Percentiles rank a stretch among this genome's conserved stretches.
phyloP scores from a whole-genome alignment of 306 rosid species.

The Phaseolus lunatus region DNA sequence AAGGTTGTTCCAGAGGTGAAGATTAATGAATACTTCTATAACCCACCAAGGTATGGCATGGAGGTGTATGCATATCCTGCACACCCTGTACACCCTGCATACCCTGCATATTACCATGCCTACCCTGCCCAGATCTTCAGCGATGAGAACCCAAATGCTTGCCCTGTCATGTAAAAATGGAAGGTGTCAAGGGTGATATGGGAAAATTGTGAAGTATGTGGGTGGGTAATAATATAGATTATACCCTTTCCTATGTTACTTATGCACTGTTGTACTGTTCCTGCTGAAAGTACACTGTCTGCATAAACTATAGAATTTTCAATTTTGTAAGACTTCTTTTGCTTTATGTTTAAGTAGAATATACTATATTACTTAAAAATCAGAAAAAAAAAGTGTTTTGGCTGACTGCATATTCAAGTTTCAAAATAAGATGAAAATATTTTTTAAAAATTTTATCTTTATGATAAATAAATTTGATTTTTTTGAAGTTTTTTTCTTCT shows the following conservation, averaged over 20 bases:
- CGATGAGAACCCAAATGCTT: slow-evolving; percentile 89
- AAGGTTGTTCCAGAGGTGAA: slow-evolving; percentile 58
- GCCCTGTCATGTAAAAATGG: slow-evolving; percentile 55
- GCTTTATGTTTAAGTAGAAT: slow-evolving; percentile 17
- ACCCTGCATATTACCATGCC: neutral
- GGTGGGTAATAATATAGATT: neutral
- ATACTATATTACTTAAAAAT: neutral
- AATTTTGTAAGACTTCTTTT: slow-evolving; percentile 49
- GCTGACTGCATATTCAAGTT: no score
- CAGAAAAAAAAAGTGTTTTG: neutral
- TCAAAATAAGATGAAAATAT: no score
- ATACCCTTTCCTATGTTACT: slow-evolving; percentile 39
- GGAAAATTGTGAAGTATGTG: slow-evolving; percentile 30
- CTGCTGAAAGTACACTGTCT: slow-evolving; percentile 43
- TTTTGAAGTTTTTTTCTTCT: no score
- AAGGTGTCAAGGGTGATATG: neutral
- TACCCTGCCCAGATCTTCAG: slow-evolving; percentile 82
- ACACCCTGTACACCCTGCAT: neutral
- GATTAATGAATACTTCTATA: slow-evolving; percentile 49
- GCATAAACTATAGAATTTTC: slow-evolving; percentile 38
- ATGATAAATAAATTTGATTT: no score
- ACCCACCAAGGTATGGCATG: slow-evolving; percentile 57
- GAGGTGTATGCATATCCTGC: slow-evolving; percentile 54
- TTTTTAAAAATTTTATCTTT: no score
- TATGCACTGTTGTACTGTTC: slow-evolving; percentile 33